A percentile compares a stretch with the other conserved stretches of the same genome.
Evolutionary conservation across 1,284 basidiomycete species (phyloP).

Genomic region (Leccinum pseudoinsigne): DNA sequence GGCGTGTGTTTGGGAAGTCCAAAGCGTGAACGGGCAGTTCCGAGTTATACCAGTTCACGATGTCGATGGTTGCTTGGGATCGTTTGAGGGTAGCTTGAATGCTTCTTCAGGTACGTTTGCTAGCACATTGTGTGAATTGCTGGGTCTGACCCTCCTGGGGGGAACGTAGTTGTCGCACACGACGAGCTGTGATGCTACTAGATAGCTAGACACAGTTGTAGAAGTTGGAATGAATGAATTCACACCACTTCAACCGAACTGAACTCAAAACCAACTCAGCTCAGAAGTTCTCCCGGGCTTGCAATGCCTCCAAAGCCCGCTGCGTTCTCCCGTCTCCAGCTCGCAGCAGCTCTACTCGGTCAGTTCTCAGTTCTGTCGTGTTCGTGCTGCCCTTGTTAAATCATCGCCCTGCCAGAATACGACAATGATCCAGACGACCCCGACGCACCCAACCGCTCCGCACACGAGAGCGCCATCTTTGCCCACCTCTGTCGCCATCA

Average conservation of each 20-base stretch:
- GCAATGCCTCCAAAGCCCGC: slow-evolving; percentile 41
- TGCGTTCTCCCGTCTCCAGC: slow-evolving; percentile 75
- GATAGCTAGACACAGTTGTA: neutral
- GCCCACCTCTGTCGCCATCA: slow-evolving; percentile 57
- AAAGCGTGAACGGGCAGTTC: slow-evolving; percentile 56
- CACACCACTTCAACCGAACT: slow-evolving; percentile 3
- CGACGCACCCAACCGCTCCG: slow-evolving; percentile 55
- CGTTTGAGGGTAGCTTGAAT: too few relatives aligned
- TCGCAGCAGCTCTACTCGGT: slow-evolving; percentile 80
- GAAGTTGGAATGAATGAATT: neutral
- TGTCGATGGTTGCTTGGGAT: too few relatives aligned
- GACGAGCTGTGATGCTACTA: slow-evolving; percentile 42
- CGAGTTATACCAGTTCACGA: slow-evolving; percentile 70
- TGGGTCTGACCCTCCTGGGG: slow-evolving; percentile 19
- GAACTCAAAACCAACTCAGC: neutral
- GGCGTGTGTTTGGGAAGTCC: slow-evolving; percentile 94
- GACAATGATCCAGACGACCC: slow-evolving; percentile 77
- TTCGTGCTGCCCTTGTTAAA: neutral
- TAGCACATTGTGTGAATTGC: too few relatives aligned
- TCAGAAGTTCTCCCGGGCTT: neutral
- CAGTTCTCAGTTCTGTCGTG: slow-evolving; percentile 23
- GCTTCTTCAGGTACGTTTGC: too few relatives aligned
- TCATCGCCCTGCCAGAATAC: slow-evolving; percentile 53
- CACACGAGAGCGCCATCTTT: slow-evolving; percentile 82
- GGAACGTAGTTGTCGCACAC: slow-evolving; percentile 46